A percentile compares a stretch with the other conserved stretches of the same genome.
Evolutionary conservation across 805 yeast species (phyloP).

Genomic region (Saturnispora ahearnii): DNA sequence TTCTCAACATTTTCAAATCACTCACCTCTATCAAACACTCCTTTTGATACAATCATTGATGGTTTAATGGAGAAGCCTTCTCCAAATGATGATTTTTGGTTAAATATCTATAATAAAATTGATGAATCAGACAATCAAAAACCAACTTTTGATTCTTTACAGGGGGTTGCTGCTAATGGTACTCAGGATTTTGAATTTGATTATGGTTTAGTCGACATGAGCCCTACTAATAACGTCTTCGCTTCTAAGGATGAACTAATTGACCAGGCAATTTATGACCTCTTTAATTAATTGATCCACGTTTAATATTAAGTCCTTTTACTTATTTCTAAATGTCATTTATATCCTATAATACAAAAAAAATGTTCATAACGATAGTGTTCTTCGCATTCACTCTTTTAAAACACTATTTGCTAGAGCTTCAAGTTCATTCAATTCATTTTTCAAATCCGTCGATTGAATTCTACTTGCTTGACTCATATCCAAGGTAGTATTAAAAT

Average conservation of each 20-base stretch:
- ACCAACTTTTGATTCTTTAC: not conserved
- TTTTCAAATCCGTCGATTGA: not conserved
- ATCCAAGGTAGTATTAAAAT: not conserved
- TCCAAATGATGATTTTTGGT: conserved; percentile 18
- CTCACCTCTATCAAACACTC: not conserved
- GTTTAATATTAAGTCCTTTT: not conserved
- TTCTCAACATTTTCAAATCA: not conserved
- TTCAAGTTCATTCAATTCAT: conserved; percentile 4
- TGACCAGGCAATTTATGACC: conserved; percentile 13
- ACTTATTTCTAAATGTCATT: conserved; percentile 9
- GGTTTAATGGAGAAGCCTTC: not conserved
- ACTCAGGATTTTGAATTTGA: not conserved
- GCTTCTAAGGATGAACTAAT: conserved; percentile 9
- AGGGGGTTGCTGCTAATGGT: not conserved
- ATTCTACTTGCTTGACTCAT: not conserved
- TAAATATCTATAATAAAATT: conserved; percentile 10
- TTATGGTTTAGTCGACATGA: conserved; percentile 1
- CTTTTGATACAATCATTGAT: not conserved
- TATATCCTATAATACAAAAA: not conserved
- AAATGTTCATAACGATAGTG: not conserved
- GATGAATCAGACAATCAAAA: not conserved
- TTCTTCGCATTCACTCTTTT: conserved; percentile 6
- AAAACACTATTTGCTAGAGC: conserved; percentile 22
- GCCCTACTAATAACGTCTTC: not conserved
- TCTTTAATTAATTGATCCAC: conserved; percentile 8